phyloP scores from a whole-genome alignment of 768 basidiomycete species.

The Phylloporus scabripes region DNA sequence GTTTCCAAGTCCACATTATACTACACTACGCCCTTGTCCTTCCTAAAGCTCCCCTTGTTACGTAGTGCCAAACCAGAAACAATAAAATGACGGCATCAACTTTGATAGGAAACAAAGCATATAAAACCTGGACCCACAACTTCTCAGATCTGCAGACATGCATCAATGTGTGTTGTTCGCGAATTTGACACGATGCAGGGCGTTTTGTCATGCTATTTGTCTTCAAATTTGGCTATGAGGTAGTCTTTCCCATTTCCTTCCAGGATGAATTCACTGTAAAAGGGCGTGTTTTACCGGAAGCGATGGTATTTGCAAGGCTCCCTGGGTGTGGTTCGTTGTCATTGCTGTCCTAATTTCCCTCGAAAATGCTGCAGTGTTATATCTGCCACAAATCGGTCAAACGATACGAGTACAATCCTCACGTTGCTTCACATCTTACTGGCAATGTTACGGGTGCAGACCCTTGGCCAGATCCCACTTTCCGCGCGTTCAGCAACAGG shows the following conservation, averaged over 20 bases:
- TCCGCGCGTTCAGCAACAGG: background rate
- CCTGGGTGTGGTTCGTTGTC: background rate
- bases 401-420: conserved; percentile 10
- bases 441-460: background rate
- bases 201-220: background rate
- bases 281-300: background rate
- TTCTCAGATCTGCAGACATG: background rate
- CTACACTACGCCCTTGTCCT: too few species aligned
- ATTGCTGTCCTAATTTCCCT: background rate
- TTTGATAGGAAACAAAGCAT: background rate
- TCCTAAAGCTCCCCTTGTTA: too few species aligned
- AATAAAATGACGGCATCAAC: too few species aligned
- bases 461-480: background rate
- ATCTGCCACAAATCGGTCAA: conserved; percentile 12
- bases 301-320: background rate
- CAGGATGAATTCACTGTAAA: background rate
- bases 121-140: conserved; percentile 3
- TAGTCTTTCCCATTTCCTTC: background rate
- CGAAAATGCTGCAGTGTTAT: conserved; percentile 11
- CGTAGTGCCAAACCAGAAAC: too few species aligned
- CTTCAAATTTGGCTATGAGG: background rate
- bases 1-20: conserved; percentile 21
- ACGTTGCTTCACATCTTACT: conserved; percentile 8
- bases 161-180: background rate
- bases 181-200: background rate